Evolutionary conservation across 1,284 basidiomycete species (phyloP), one percentile per base, ranked within the genome.

Genomic region (Ceratobasidium theobromae): DNA sequence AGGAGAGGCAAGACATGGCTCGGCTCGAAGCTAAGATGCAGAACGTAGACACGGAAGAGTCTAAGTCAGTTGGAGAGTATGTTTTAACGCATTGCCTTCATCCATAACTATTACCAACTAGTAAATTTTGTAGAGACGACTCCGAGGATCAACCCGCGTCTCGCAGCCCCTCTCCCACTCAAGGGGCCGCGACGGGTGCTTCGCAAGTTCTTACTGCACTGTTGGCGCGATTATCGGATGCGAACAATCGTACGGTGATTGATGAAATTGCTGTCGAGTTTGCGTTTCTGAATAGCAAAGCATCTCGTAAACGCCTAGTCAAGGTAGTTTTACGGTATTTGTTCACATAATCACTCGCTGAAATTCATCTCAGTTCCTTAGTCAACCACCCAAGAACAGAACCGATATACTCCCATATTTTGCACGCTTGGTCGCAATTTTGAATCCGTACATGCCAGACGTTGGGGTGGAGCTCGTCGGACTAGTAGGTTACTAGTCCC

Each of bases 231-330:
- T 81, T 99, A 27, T 91, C 95, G 0, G 94, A 98, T 74, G 91
- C 93, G 23, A 95, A 91, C 5, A 98, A 96, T 74, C 85, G 92
- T n/a, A 84, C 86, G 3, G 79, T 95, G 72, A 92, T 99, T 66
- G 97, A 99, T 75, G 92, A 95, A 75, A 89, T 91, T 18, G 95
- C 95, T 0, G 86, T 98, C 38, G 96, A 99, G 70, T 98, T 99
- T 76, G 93, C 94, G 0, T 94, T 95, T 74, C 79, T 98, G 67
- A 98, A 98, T 74, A 95, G 93, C 46, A 98, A 98, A 76, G 93
- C 94, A 11, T 92, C 95, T 1, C 82, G 97, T 69, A 95, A 95
- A 73, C 81, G 95, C 54, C 82, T 98, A 27, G 82, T 93, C 71
- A 95, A 88, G 81, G 93, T 92, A 70, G 32, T 53, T 30, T 16